Conservation (phyloP, 2,329 filamentous ascomycete genomes). For the Cercospora nicotianae region DNA sequence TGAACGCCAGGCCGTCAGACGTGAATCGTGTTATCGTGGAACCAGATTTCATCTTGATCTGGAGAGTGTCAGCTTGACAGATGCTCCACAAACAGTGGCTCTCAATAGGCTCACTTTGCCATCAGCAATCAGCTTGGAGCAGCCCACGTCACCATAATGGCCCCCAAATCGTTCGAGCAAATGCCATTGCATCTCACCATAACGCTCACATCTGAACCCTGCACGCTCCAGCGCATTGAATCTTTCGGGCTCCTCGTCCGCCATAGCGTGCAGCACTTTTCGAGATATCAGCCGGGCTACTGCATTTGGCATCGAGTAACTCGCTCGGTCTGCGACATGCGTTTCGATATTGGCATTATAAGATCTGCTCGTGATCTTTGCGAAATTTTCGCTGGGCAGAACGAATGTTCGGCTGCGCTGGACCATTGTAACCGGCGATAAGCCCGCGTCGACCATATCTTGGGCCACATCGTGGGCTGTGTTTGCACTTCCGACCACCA, state of each 20-base stretch:
- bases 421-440: conserved; percentile 45
- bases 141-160: conserved; percentile 51
- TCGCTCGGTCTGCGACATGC: conserved; percentile 24
- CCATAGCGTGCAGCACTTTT: conserved; percentile 32
- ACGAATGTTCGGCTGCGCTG: conserved; percentile 42
- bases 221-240: conserved; percentile 44
- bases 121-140: conserved; percentile 43
- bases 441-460: conserved; percentile 46
- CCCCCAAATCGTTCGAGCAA: conserved; percentile 47
- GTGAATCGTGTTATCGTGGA: neutral
- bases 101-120: conserved; percentile 32
- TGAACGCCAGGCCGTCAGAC: conserved; percentile 41
- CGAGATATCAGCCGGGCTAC: conserved; percentile 37
- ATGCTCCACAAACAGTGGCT: conserved; percentile 47
- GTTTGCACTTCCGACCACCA: conserved; percentile 46
- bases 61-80: conserved; percentile 38
- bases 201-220: conserved; percentile 44
- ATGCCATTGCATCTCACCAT: conserved; percentile 40
- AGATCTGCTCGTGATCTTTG: conserved; percentile 1
- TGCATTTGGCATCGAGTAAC: conserved; percentile 30
- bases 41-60: neutral
- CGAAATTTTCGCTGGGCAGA: conserved; percentile 29
- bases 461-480: conserved; percentile 51
- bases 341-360: conserved; percentile 24
- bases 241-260: conserved; percentile 38